Percentiles rank a stretch among this genome's conserved stretches.
Evolutionary conservation across 441 rosid genomes (phyloP).

Genomic region (Pelargonium fulgidum): DNA sequence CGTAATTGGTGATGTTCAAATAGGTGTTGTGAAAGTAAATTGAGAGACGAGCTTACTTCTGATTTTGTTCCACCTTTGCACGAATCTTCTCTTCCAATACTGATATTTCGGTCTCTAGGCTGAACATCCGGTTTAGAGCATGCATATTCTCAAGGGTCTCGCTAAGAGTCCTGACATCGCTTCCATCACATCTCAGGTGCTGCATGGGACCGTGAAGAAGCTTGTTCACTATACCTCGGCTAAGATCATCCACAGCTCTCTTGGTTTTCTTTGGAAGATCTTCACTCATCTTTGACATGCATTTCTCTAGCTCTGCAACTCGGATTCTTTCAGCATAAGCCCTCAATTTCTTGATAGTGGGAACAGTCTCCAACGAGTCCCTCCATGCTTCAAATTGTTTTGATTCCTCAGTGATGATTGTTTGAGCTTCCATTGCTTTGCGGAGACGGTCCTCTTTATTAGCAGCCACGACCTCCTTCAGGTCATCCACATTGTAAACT

Average conservation of each 20-base stretch:
- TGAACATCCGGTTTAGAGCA: slow-evolving; percentile 20
- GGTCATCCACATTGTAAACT: slow-evolving; percentile 89
- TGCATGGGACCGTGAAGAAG: slow-evolving; percentile 26
- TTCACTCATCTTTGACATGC: slow-evolving; percentile 21
- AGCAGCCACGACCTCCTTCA: slow-evolving; percentile 93
- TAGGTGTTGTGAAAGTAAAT: too few relatives aligned
- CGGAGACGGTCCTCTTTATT: slow-evolving; percentile 81
- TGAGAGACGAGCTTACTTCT: too few relatives aligned
- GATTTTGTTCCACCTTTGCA: neutral
- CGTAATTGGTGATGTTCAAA: too few relatives aligned
- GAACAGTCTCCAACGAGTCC: too few relatives aligned
- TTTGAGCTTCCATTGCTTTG: slow-evolving; percentile 37
- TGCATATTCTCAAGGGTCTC: slow-evolving; percentile 25
- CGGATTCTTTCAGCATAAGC: too few relatives aligned
- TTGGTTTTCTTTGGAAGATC: slow-evolving; percentile 21
- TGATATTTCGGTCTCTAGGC: slow-evolving; percentile 18
- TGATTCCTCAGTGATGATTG: slow-evolving; percentile 15
- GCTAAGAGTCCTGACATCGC: slow-evolving; percentile 14
- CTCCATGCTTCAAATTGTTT: neutral
- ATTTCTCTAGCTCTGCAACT: neutral
- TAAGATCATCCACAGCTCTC: slow-evolving; percentile 25
- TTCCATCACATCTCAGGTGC: slow-evolving; percentile 23
- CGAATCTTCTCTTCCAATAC: slow-evolving; percentile 19
- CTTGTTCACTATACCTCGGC: slow-evolving; percentile 24
- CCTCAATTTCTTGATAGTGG: too few relatives aligned